These are phyloP conservation scores for Malus asiatica DNA, from an alignment of 306 rosid genomes.

Conservation along the genomic window DNA sequence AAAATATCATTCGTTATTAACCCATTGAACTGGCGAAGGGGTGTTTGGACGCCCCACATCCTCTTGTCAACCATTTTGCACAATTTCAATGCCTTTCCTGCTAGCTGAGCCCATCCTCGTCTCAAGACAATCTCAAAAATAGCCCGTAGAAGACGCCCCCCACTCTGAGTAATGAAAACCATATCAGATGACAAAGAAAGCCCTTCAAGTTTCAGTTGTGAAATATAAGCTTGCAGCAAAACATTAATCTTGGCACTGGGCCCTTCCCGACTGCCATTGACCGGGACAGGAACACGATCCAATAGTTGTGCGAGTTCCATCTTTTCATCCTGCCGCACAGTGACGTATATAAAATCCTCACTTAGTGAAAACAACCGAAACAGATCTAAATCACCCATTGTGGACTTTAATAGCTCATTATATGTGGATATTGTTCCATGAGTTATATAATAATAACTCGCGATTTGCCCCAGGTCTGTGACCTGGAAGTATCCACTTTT, in stretches of 20 bases:
- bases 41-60: slow-evolving; percentile 92
- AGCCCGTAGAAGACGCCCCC: slow-evolving; percentile 90
- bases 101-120: slow-evolving; percentile 91
- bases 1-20: slow-evolving; percentile 49
- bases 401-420: slow-evolving; percentile 89
- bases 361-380: slow-evolving; percentile 86
- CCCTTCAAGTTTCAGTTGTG: slow-evolving; percentile 90
- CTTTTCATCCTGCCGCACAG: slow-evolving; percentile 88
- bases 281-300: slow-evolving; percentile 86
- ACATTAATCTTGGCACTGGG: slow-evolving; percentile 95
- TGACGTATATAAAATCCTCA: slow-evolving; percentile 91
- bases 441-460: slow-evolving; percentile 84
- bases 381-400: slow-evolving; percentile 89
- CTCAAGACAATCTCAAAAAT: slow-evolving; percentile 85
- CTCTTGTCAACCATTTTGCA: slow-evolving; percentile 87
- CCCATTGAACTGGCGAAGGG: slow-evolving; percentile 80
- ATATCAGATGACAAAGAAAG: slow-evolving; percentile 86
- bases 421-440: slow-evolving; percentile 86
- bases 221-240: slow-evolving; percentile 81
- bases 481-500: slow-evolving; percentile 96
- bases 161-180: slow-evolving; percentile 98
- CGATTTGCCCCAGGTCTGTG: slow-evolving; percentile 94
- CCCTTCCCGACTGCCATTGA: slow-evolving; percentile 90
- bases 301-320: slow-evolving; percentile 80
- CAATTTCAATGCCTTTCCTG: slow-evolving; percentile 84